Percentiles rank a stretch among this genome's conserved stretches.
Conservation (phyloP, 2,329 filamentous ascomycete genomes). For the Penicillium expansum region DNA sequence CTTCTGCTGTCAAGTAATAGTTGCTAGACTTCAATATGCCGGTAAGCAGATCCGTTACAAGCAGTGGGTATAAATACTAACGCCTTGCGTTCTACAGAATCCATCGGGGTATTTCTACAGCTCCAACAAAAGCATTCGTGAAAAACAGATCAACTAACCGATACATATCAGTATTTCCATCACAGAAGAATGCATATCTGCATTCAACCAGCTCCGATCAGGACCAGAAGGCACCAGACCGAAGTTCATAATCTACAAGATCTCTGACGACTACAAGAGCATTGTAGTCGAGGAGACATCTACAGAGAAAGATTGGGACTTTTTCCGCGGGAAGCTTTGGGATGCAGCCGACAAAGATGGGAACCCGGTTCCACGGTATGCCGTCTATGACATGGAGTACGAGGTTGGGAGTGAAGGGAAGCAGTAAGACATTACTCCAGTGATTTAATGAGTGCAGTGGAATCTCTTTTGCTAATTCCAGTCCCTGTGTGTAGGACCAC, state of each 20-base stretch:
- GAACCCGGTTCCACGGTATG: slow-evolving; percentile 27
- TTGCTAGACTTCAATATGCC: not conserved
- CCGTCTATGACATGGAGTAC: slow-evolving; percentile 39
- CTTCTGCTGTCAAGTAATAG: not conserved
- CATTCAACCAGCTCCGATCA: slow-evolving; percentile 33
- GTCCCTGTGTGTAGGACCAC: not conserved
- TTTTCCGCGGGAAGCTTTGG: slow-evolving; percentile 14
- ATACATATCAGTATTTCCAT: not conserved
- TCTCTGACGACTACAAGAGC: slow-evolving; percentile 37
- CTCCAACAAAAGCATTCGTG: not conserved
- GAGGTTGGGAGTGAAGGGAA: slow-evolving; percentile 39
- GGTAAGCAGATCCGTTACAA: not conserved
- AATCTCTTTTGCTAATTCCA: not conserved
- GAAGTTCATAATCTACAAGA: slow-evolving; percentile 49
- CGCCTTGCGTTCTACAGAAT: not conserved
- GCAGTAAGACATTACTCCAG: slow-evolving; percentile 18
- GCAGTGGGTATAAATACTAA: not conserved
- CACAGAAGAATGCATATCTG: slow-evolving; percentile 29
- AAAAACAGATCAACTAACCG: not conserved
- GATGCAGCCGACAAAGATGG: slow-evolving; percentile 24
- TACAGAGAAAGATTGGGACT: slow-evolving; percentile 33
- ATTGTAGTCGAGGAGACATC: slow-evolving; percentile 38
- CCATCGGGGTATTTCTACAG: not conserved
- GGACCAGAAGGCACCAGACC: slow-evolving; percentile 39
- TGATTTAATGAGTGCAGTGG: not conserved